Evolutionary conservation across 1,139 yeast species (phyloP), one percentile per base, ranked within the genome.

Genomic region (Taiozyma onychis): DNA sequence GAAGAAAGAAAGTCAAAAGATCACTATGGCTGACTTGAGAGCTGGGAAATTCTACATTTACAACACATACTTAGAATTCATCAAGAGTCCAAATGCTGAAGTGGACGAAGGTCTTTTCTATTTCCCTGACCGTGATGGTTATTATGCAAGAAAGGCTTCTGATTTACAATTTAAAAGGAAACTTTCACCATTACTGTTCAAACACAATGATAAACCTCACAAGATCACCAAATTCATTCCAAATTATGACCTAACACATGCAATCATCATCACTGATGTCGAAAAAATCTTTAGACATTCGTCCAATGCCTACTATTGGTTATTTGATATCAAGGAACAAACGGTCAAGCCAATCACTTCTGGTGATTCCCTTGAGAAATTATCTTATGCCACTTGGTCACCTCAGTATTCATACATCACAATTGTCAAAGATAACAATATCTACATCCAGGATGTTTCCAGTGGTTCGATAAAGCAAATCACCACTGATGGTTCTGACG

Each of bases 271-370:
- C 5, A 68, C 75, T 0, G 57, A 70, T 44, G 35, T 53, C 8
- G 71, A 75, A 41, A 71, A 74, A 45, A 78, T 81, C 58, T 93
- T 87, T 81, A 74, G 97, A 55, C 89, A 87, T 61, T 88, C 95
- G 3, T 70, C 81, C 2, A 71, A 70, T 51, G 81, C 85, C 0
- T 59, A 72, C 42, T 87, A 80, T 65, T 88, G 91, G 88, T 49
- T 83, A 2, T 67, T 70, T 46, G 76, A 80, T 56, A 55, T 74
- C 14, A 59, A 54, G 1, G 60, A 69, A 1, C 66, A 72, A 10
- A 56, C 56, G 1, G 65, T 69, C 18, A 59, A 50, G 58, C 88
- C 93, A 0, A 61, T 85, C 14, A 46, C 58, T 2, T 52, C 56
- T 10, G 53, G 51, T 2, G 56, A 52, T 6, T 56, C 52, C 60